Evolutionary conservation across 345 rosid genomes (phyloP).

Genomic region (Hevea brasiliensis): DNA sequence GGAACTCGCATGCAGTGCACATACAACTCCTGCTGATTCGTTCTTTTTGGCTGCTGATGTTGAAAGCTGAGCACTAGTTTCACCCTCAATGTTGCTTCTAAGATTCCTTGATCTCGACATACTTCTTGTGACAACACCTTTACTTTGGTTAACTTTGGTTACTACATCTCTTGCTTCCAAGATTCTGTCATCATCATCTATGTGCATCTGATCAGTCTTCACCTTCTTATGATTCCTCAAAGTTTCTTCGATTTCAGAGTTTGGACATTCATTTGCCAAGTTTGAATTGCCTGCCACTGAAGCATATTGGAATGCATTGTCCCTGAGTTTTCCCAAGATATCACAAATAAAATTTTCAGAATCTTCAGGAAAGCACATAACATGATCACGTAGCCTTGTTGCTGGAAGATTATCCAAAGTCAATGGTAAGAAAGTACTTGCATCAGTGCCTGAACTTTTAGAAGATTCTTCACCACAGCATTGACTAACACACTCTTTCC

Average conservation of each 20-base stretch:
- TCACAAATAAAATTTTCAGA: conserved; percentile 17
- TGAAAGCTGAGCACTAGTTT: background rate
- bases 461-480: conserved; percentile 19
- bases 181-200: background rate
- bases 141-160: background rate
- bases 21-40: background rate
- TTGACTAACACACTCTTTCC: conserved; percentile 39
- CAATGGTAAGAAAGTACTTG: conserved; percentile 17
- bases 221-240: conserved; percentile 5
- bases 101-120: conserved; percentile 34
- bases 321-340: conserved; percentile 16
- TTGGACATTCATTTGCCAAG: background rate
- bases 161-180: conserved; percentile 1
- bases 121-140: conserved; percentile 48
- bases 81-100: no score
- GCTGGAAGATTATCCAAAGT: conserved; percentile 36
- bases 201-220: conserved; percentile 9
- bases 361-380: conserved; percentile 21
- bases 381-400: conserved; percentile 34
- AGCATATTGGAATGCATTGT: conserved; percentile 3
- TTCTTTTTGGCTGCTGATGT: background rate
- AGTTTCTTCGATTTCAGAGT: background rate
- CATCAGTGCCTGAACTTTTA: conserved; percentile 4
- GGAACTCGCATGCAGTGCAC: background rate
- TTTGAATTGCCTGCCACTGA: background rate